Percentiles rank a stretch among this genome's conserved stretches.
Conservation (phyloP, 2,329 filamentous ascomycete species). For the Didymella lethalis region DNA sequence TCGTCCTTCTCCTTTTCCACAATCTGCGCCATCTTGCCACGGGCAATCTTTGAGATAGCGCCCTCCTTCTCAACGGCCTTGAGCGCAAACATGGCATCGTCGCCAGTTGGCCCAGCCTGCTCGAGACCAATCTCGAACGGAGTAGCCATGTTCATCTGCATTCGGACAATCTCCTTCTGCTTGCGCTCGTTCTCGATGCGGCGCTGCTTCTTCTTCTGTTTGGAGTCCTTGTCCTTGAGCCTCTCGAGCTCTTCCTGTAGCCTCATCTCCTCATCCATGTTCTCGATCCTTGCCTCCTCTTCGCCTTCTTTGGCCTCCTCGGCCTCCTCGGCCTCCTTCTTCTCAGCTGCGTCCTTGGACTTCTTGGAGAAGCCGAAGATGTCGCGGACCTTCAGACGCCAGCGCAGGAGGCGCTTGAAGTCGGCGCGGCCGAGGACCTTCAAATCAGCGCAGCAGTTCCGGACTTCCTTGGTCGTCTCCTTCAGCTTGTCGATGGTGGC, state of each 20-base stretch:
- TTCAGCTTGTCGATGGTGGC: conserved; percentile 85
- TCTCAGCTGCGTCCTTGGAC: conserved; percentile 62
- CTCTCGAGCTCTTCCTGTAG: conserved; percentile 87
- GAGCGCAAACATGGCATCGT: conserved; percentile 85
- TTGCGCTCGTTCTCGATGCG: conserved; percentile 92
- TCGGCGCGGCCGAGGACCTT: conserved; percentile 93
- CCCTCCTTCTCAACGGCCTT: conserved; percentile 81
- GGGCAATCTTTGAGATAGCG: conserved; percentile 71
- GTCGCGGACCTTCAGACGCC: conserved; percentile 88
- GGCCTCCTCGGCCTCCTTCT: conserved; percentile 52
- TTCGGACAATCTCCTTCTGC: conserved; percentile 90
- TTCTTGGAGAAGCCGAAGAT: conserved; percentile 87
- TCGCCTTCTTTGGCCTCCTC: conserved; percentile 56
- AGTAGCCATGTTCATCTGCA: conserved; percentile 97
- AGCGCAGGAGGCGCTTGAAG: conserved; percentile 87
- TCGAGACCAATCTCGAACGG: conserved; percentile 97
- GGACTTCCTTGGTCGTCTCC: conserved; percentile 67
- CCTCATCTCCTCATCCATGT: conserved; percentile 93
- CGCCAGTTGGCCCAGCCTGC: conserved; percentile 77
- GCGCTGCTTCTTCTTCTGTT: conserved; percentile 82
- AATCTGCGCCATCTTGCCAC: conserved; percentile 79
- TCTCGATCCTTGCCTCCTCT: conserved; percentile 82
- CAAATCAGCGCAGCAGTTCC: conserved; percentile 70
- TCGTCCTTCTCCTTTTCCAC: conserved; percentile 62
- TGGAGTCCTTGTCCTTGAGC: conserved; percentile 78